phyloP scores from a whole-genome alignment of 345 rosid species.

The thale cress (Arabidopsis thaliana) region DNA sequence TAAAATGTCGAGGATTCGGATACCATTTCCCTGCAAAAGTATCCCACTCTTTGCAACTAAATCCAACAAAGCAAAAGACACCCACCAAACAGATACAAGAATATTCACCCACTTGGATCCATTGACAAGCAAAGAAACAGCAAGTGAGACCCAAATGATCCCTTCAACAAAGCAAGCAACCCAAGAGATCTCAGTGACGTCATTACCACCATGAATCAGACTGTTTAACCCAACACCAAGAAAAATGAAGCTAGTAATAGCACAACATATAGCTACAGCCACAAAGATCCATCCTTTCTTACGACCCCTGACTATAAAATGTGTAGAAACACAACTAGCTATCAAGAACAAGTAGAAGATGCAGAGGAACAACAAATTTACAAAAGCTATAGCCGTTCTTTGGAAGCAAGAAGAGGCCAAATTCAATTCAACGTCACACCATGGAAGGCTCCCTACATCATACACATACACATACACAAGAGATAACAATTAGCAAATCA shows the following conservation, averaged over 20 bases:
- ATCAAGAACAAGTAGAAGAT: slow-evolving; percentile 61
- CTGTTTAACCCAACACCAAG: slow-evolving; percentile 52
- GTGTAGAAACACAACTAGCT: slow-evolving; percentile 41
- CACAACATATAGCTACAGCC: slow-evolving; percentile 53
- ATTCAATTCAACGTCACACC: slow-evolving; percentile 60
- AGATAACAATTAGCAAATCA: slow-evolving; percentile 18
- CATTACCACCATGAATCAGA: slow-evolving; percentile 33
- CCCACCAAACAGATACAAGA: slow-evolving; percentile 68
- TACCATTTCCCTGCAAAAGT: slow-evolving; percentile 44
- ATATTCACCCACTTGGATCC: slow-evolving; percentile 53
- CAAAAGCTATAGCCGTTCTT: slow-evolving; percentile 58
- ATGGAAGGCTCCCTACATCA: slow-evolving; percentile 55
- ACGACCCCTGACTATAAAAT: background rate
- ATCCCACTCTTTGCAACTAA: slow-evolving; percentile 51
- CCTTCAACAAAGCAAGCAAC: slow-evolving; percentile 56
- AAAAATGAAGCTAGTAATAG: slow-evolving; percentile 49
- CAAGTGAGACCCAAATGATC: slow-evolving; percentile 61
- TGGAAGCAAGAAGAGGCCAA: slow-evolving; percentile 59
- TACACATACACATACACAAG: background rate
- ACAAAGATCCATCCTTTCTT: slow-evolving; percentile 55
- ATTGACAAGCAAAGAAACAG: slow-evolving; percentile 64
- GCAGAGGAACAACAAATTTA: slow-evolving; percentile 60
- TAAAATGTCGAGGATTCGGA: slow-evolving; percentile 47
- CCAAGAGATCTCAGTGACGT: slow-evolving; percentile 36
- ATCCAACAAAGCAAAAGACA: slow-evolving; percentile 54